These are phyloP conservation scores for Orychophragmus violaceus DNA, from an alignment of 345 rosid species.

Conservation along the genomic window DNA sequence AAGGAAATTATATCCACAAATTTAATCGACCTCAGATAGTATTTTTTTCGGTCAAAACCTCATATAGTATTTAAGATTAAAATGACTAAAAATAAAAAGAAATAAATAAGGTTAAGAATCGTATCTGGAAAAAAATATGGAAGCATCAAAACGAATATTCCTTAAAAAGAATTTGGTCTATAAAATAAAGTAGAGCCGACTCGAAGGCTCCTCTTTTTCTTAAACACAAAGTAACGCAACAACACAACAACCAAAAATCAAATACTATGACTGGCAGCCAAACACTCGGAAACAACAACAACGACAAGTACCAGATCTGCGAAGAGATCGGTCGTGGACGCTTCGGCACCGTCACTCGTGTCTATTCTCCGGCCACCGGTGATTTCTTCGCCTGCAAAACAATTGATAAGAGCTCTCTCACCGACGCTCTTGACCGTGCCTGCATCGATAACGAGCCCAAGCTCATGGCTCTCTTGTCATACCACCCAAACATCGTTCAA, in stretches of 20 bases:
- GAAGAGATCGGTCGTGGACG: conserved; percentile 83
- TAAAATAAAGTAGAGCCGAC: not conserved
- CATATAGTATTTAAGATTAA: not conserved
- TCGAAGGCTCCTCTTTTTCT: not conserved
- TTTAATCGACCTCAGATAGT: not conserved
- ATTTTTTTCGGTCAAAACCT: no score
- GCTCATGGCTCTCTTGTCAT: conserved; percentile 50
- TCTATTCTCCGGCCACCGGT: conserved; percentile 41
- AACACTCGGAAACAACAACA: not conserved
- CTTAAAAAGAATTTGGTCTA: not conserved
- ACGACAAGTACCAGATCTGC: conserved; percentile 44
- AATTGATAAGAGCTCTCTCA: conserved; percentile 47
- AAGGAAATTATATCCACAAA: not conserved
- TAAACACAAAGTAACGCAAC: not conserved
- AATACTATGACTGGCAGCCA: not conserved
- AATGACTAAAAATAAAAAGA: not conserved
- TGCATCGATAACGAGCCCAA: conserved; percentile 71
- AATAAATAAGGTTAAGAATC: not conserved
- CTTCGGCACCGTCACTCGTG: conserved; percentile 56
- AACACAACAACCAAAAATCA: not conserved
- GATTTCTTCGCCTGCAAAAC: conserved; percentile 63
- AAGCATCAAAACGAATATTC: not conserved
- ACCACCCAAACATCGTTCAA: conserved; percentile 55
- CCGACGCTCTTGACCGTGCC: conserved; percentile 50
- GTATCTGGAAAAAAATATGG: not conserved